Conservation (phyloP, 2,329 filamentous ascomycete genomes). For the Dactylellina leptospora region DNA sequence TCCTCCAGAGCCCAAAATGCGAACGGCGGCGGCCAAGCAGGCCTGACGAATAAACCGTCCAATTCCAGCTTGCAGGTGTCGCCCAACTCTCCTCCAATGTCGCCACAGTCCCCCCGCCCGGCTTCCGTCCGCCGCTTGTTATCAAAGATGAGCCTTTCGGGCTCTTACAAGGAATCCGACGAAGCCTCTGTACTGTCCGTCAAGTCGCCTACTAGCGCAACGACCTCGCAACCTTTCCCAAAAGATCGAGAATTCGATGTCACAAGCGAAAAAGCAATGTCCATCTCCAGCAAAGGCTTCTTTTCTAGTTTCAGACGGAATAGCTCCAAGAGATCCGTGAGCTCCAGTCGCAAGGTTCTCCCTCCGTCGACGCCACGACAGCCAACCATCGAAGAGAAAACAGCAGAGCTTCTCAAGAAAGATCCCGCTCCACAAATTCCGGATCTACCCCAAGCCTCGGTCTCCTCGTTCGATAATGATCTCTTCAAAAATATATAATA, state of each 20-base stretch:
- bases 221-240: constrained; percentile 20
- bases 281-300: constrained; percentile 45
- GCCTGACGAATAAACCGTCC: constrained; percentile 39
- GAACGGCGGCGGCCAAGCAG: not conserved
- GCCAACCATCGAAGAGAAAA: constrained; percentile 42
- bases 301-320: constrained; percentile 52
- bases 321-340: constrained; percentile 51
- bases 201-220: constrained; percentile 39
- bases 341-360: constrained; percentile 30
- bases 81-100: constrained; percentile 51
- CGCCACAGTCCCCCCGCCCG: constrained; percentile 44
- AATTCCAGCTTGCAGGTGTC: constrained; percentile 45
- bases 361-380: constrained; percentile 31
- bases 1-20: constrained; percentile 7
- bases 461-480: constrained; percentile 45
- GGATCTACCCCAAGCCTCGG: constrained; percentile 35
- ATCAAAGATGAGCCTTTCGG: constrained; percentile 51
- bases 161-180: constrained; percentile 52
- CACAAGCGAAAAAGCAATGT: constrained; percentile 37
- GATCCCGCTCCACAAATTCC: constrained; percentile 45
- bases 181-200: constrained; percentile 47
- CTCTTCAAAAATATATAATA: constrained; percentile 48
- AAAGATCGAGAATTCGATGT: constrained; percentile 38
- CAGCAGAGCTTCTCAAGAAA: constrained; percentile 39
- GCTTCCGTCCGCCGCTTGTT: constrained; percentile 44